Conservation (phyloP, 352 stramenopile species). For the Pythium brachiatum region DNA sequence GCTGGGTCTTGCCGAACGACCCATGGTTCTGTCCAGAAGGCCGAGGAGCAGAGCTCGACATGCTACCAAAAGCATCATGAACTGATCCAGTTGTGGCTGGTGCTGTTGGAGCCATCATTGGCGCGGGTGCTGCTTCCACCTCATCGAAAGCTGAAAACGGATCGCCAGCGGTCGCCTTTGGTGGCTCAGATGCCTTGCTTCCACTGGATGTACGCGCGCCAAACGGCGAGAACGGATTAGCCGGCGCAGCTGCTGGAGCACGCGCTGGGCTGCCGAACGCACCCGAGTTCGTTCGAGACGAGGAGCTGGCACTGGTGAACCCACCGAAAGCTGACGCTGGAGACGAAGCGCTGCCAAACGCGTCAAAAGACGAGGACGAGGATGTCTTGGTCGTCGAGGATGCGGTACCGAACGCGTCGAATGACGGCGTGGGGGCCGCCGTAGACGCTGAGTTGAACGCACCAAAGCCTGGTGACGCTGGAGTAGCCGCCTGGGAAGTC, state of each 20-base stretch:
- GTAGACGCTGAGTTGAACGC: slow-evolving; percentile 46
- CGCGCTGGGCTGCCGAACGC: slow-evolving; percentile 5
- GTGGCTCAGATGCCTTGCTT: slow-evolving; percentile 11
- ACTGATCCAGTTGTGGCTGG: slow-evolving; percentile 7
- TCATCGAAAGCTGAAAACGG: slow-evolving; percentile 54
- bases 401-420: slow-evolving; percentile 18
- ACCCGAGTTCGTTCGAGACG: slow-evolving; percentile 24
- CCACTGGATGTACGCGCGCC: slow-evolving; percentile 22
- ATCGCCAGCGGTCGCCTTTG: slow-evolving; percentile 16
- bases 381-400: slow-evolving; percentile 8
- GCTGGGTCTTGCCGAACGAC: neutral
- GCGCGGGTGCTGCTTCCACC: slow-evolving; percentile 26
- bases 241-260: slow-evolving; percentile 12
- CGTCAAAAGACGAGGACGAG: slow-evolving; percentile 27
- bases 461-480: slow-evolving; percentile 19
- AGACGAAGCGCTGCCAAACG: slow-evolving; percentile 22
- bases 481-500: neutral
- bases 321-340: slow-evolving; percentile 11
- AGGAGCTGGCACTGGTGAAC: slow-evolving; percentile 8
- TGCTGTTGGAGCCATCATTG: slow-evolving; percentile 7
- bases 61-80: slow-evolving; percentile 20
- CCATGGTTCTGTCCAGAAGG: neutral
- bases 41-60: neutral
- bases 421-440: slow-evolving; percentile 8
- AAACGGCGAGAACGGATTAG: slow-evolving; percentile 46